Evolutionary conservation across 805 yeast genomes (phyloP).

Genomic region (Saturnispora hagleri): DNA sequence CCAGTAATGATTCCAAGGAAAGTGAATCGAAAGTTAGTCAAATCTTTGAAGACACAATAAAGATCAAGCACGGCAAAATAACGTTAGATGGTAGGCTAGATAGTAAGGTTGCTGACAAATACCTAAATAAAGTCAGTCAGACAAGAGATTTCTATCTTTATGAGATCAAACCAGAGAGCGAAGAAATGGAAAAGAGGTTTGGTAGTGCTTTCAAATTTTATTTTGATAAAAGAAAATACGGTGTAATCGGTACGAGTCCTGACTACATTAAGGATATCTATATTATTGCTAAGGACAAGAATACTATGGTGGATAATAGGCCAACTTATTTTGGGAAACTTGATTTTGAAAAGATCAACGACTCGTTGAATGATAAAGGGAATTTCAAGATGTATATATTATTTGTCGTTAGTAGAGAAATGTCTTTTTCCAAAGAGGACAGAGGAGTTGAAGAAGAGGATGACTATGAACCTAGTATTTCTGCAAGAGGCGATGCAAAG

Average conservation of each 20-base stretch:
- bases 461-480: conserved; percentile 3
- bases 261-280: conserved; percentile 55
- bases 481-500: background rate
- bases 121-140: conserved; percentile 38
- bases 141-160: conserved; percentile 47
- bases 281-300: conserved; percentile 29
- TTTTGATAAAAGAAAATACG: conserved; percentile 38
- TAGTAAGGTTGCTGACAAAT: conserved; percentile 42
- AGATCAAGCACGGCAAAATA: conserved; percentile 29
- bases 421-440: conserved; percentile 8
- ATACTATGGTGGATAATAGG: conserved; percentile 12
- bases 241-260: conserved; percentile 47
- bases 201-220: conserved; percentile 38
- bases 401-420: conserved; percentile 22
- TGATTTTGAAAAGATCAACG: conserved; percentile 13
- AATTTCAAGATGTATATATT: conserved; percentile 20
- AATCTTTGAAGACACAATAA: conserved; percentile 15
- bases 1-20: conserved; percentile 9
- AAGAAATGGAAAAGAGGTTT: conserved; percentile 18
- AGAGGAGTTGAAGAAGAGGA: conserved; percentile 12
- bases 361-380: conserved; percentile 9
- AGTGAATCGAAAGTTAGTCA: conserved; percentile 8
- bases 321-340: conserved; percentile 16
- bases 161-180: conserved; percentile 28
- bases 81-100: conserved; percentile 52